Conservation (phyloP, 331 rosid species). For the Rosa hybrid region DNA sequence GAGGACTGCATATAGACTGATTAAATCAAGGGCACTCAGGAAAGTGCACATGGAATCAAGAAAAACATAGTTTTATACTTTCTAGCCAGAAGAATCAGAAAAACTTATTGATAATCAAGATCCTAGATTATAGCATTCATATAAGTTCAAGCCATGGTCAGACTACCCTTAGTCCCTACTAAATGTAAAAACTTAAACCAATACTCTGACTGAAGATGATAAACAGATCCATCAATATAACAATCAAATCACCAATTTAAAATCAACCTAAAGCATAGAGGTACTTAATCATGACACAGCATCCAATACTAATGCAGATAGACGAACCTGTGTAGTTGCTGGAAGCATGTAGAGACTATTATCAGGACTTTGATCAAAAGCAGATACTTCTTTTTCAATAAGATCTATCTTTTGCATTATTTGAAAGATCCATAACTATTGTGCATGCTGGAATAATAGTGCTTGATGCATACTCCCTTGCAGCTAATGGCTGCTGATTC, state of each 20-base stretch:
- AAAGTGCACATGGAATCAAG: background rate
- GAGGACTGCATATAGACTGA: background rate
- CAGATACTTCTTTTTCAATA: conserved; percentile 87
- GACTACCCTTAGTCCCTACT: background rate
- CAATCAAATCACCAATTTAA: conserved; percentile 4
- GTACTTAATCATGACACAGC: conserved; percentile 12
- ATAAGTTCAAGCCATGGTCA: background rate
- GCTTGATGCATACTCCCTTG: conserved; percentile 87
- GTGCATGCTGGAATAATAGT: conserved; percentile 93
- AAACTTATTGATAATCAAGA: background rate
- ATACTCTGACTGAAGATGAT: background rate
- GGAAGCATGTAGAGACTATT: conserved; percentile 96
- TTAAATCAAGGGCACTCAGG: background rate
- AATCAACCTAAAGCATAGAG: background rate
- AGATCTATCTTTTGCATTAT: conserved; percentile 76
- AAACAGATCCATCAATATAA: background rate
- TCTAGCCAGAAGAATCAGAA: background rate
- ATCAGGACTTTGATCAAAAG: conserved; percentile 92
- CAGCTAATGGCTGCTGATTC: conserved; percentile 91
- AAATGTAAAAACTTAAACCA: background rate
- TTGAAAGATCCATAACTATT: conserved; percentile 65
- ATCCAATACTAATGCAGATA: conserved; percentile 20
- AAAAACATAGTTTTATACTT: background rate
- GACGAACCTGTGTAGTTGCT: conserved; percentile 87
- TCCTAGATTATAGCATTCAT: background rate